Evolutionary conservation across 1,284 basidiomycete genomes (phyloP).

Genomic region (Sutorius eximius): DNA sequence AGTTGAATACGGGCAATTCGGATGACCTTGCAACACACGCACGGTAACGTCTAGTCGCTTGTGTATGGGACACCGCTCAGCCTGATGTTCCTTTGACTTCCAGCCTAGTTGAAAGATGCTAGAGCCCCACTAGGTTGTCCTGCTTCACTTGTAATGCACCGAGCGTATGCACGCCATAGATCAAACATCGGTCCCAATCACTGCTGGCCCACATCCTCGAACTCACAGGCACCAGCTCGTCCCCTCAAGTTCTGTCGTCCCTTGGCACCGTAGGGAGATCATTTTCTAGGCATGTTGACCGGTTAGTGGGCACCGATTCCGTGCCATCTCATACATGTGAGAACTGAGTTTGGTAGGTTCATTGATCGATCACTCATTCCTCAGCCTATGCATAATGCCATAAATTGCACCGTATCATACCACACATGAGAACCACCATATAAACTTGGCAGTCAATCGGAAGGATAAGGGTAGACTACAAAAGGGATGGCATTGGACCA

Average conservation of each 20-base stretch:
- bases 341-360: too few species aligned
- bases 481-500: too few species aligned
- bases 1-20: slow-evolving; percentile 22
- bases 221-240: slow-evolving; percentile 26
- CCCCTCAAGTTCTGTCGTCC: slow-evolving; percentile 19
- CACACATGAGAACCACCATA: too few species aligned
- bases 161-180: slow-evolving; percentile 18
- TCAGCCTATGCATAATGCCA: too few species aligned
- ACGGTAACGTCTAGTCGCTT: slow-evolving; percentile 11
- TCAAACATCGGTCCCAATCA: slow-evolving; percentile 3
- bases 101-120: slow-evolving; percentile 23
- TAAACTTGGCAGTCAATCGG: too few species aligned
- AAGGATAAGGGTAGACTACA: too few species aligned
- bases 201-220: slow-evolving; percentile 14
- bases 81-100: slow-evolving; percentile 19
- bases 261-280: slow-evolving; percentile 10
- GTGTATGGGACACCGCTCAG: slow-evolving; percentile 26
- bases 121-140: not conserved
- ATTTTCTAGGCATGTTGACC: slow-evolving; percentile 11
- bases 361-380: not conserved
- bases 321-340: not conserved
- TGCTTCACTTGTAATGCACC: not conserved
- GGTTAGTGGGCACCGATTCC: slow-evolving; percentile 1
- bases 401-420: too few species aligned
- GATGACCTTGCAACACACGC: slow-evolving; percentile 7